A percentile compares a stretch with the other conserved stretches of the same genome.
Evolutionary conservation across 768 basidiomycete genomes (phyloP).

Genomic region (Leucogyrophana mollusca): DNA sequence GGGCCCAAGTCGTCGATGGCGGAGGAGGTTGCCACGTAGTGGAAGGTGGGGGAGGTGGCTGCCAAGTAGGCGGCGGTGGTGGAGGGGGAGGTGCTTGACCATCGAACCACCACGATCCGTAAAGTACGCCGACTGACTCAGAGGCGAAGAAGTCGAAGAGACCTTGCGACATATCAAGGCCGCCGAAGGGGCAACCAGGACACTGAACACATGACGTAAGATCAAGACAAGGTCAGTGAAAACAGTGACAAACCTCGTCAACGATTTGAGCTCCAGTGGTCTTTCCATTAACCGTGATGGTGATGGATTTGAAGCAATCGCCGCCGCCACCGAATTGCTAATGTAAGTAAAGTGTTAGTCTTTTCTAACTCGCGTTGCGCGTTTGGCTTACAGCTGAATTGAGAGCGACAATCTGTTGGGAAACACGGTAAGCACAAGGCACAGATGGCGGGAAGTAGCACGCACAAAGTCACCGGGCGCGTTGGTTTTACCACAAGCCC

Average conservation of each 20-base stretch:
- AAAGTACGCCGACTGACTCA: slow-evolving; percentile 50
- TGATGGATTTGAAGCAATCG: slow-evolving; percentile 61
- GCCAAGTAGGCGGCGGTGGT: slow-evolving; percentile 14
- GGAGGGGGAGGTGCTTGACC: slow-evolving; percentile 12
- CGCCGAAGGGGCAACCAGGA: slow-evolving; percentile 61
- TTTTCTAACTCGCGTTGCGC: not conserved
- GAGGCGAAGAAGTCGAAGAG: slow-evolving; percentile 63
- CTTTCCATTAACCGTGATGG: slow-evolving; percentile 60
- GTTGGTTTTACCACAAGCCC: slow-evolving; percentile 38
- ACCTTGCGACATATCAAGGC: slow-evolving; percentile 66
- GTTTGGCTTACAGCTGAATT: slow-evolving; percentile 22
- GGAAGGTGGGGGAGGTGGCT: slow-evolving; percentile 23
- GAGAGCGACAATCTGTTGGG: slow-evolving; percentile 52
- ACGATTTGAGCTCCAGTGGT: slow-evolving; percentile 54
- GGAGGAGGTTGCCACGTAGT: slow-evolving; percentile 8
- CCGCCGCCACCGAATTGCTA: slow-evolving; percentile 57
- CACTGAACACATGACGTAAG: slow-evolving; percentile 43
- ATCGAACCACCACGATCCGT: slow-evolving; percentile 55
- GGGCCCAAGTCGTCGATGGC: slow-evolving; percentile 8
- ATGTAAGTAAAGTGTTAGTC: slow-evolving; percentile 6
- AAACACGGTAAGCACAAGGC: not conserved
- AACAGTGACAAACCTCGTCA: slow-evolving; percentile 48
- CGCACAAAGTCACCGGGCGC: slow-evolving; percentile 33
- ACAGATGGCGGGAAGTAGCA: not conserved
- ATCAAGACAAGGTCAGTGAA: not conserved